These are phyloP conservation scores for Aspergillus tubingensis DNA, from an alignment of 2,329 filamentous ascomycete genomes.

Conservation along the genomic window DNA sequence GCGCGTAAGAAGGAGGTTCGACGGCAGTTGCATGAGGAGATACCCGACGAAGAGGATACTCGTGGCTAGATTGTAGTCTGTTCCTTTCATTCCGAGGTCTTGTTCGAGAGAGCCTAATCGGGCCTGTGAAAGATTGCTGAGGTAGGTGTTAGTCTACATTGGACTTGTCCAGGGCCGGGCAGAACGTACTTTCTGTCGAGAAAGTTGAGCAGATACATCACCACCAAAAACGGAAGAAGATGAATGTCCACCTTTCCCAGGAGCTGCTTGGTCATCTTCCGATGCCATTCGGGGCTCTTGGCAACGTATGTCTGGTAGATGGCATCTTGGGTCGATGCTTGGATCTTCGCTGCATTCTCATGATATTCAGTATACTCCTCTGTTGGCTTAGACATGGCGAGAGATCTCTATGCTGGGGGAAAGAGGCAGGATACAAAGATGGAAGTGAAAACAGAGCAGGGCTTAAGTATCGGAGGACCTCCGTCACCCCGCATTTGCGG, in stretches of 20 bases:
- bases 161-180: no score
- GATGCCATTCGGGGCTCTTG: constrained; percentile 30
- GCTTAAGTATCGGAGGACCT: background rate
- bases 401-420: background rate
- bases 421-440: background rate
- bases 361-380: background rate
- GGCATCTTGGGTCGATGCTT: constrained; percentile 22
- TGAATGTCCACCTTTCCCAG: constrained; percentile 32
- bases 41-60: constrained; percentile 62
- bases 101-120: constrained; percentile 56
- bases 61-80: constrained; percentile 59
- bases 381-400: background rate
- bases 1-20: constrained; percentile 59
- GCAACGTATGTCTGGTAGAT: constrained; percentile 30
- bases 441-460: no score
- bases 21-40: constrained; percentile 63
- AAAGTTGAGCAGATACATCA: constrained; percentile 38
- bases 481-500: background rate
- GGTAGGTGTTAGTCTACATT: background rate
- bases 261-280: constrained; percentile 26
- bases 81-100: constrained; percentile 57
- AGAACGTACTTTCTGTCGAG: constrained; percentile 33
- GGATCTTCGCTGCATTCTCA: background rate
- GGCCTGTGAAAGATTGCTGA: constrained; percentile 56
- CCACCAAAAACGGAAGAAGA: constrained; percentile 31